Conservation (phyloP, 1,139 yeast species). For the Debaryomyces fabryi region DNA sequence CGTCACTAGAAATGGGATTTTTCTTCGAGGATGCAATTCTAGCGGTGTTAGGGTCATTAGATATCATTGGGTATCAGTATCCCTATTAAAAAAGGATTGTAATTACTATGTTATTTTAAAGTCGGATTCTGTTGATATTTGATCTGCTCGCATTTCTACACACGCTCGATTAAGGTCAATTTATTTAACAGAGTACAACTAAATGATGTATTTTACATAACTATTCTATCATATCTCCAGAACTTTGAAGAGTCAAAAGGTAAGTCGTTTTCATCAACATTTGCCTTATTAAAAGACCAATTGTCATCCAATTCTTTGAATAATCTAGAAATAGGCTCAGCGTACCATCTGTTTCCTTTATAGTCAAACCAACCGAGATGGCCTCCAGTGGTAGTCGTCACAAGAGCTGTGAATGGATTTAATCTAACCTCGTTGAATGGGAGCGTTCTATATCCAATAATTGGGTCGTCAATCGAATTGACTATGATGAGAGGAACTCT, state of each 20-base stretch:
- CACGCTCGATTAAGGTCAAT: not conserved
- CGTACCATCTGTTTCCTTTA: conserved; percentile 57
- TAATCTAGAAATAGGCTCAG: conserved; percentile 38
- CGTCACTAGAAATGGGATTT: not conserved
- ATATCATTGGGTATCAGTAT: not conserved
- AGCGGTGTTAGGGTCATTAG: not conserved
- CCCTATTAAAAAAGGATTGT: not conserved
- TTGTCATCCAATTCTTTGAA: conserved; percentile 35
- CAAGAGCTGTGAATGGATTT: conserved; percentile 70
- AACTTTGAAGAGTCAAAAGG: conserved; percentile 32
- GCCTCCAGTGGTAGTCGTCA: conserved; percentile 82
- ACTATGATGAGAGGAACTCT: conserved; percentile 56
- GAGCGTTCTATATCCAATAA: conserved; percentile 53
- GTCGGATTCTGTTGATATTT: not conserved
- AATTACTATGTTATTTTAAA: not conserved
- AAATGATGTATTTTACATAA: conserved; percentile 4
- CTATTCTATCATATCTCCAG: conserved; percentile 38
- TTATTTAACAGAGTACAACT: not conserved
- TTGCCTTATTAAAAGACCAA: conserved; percentile 24
- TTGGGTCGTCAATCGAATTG: conserved; percentile 59
- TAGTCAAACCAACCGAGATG: conserved; percentile 68
- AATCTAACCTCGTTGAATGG: conserved; percentile 61
- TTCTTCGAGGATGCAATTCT: not conserved
- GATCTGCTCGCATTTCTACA: not conserved
- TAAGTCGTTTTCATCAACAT: conserved; percentile 20